A percentile compares a stretch with the other conserved stretches of the same genome.
Evolutionary conservation across 805 yeast genomes (phyloP).

Genomic region (Ogataea ganodermae): DNA sequence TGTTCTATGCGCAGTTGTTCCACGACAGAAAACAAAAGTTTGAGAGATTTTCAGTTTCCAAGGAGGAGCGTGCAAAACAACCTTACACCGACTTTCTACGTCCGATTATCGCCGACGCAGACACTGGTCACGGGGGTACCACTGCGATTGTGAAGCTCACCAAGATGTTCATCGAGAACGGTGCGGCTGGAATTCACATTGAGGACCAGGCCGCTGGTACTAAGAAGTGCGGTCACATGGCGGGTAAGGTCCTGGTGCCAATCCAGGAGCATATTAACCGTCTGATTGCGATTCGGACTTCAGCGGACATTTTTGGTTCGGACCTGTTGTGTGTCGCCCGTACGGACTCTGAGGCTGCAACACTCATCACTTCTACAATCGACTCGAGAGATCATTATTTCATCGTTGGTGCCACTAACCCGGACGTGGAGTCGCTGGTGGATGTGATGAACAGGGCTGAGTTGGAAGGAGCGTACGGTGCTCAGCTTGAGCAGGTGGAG

Average conservation of each 20-base stretch:
- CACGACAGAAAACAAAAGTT: conserved; percentile 97
- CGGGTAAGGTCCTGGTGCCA: conserved; percentile 96
- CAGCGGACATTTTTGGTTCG: conserved; percentile 90
- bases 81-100: conserved; percentile 84
- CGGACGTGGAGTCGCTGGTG: conserved; percentile 70
- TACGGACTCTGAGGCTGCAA: conserved; percentile 98
- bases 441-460: conserved; percentile 84
- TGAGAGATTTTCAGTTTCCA: conserved; percentile 65
- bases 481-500: conserved; percentile 70
- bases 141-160: conserved; percentile 95
- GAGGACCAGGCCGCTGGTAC: conserved; percentile 99
- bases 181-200: conserved; percentile 98
- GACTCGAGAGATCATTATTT: conserved; percentile 94
- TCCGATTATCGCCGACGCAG: conserved; percentile 97
- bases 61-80: conserved; percentile 65
- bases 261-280: conserved; percentile 97
- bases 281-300: conserved; percentile 88
- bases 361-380: conserved; percentile 88
- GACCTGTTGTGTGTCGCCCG: conserved; percentile 89
- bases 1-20: conserved; percentile 94
- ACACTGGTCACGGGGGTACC: conserved; percentile 98
- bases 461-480: conserved; percentile 68
- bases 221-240: conserved; percentile 99
- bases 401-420: conserved; percentile 88
- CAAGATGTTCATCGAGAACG: conserved; percentile 93